Conservation (phyloP, 1,284 basidiomycete species). For the Moesziomyces sp. region DNA sequence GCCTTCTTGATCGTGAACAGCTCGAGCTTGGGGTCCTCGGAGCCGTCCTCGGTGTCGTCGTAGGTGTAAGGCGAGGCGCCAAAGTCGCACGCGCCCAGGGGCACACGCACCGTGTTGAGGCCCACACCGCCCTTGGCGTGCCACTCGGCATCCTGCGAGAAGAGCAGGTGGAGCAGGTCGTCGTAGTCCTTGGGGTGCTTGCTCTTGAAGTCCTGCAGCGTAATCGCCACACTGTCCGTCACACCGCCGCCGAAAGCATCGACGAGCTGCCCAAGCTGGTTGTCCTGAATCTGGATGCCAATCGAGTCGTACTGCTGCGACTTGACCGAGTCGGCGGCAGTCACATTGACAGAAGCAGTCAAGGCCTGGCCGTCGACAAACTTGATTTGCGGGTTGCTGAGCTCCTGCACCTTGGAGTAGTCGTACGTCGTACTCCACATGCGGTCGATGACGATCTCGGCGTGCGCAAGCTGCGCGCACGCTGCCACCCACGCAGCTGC, state of each 20-base stretch:
- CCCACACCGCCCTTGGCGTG: conserved; percentile 37
- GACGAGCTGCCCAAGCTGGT: conserved; percentile 42
- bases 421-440: conserved; percentile 46
- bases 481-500: conserved; percentile 6
- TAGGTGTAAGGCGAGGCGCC: conserved; percentile 47
- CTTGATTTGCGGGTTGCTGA: conserved; percentile 34
- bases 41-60: conserved; percentile 53
- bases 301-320: conserved; percentile 14
- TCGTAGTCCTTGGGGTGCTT: conserved; percentile 44
- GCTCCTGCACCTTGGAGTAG: conserved; percentile 28
- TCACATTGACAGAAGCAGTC: conserved; percentile 27
- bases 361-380: conserved; percentile 18
- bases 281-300: conserved; percentile 29
- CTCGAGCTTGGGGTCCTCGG: conserved; percentile 30
- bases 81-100: conserved; percentile 55
- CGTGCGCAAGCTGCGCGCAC: conserved; percentile 2
- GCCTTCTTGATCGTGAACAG: conserved; percentile 52
- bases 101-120: conserved; percentile 45
- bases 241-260: conserved; percentile 48
- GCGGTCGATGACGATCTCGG: conserved; percentile 37
- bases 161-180: conserved; percentile 50
- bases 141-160: conserved; percentile 41
- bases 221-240: conserved; percentile 53
- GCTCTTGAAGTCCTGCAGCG: conserved; percentile 46
- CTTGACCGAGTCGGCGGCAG: background rate